phyloP scores from a whole-genome alignment of 495 filamentous ascomycete species.

The Penicillium salamii region DNA sequence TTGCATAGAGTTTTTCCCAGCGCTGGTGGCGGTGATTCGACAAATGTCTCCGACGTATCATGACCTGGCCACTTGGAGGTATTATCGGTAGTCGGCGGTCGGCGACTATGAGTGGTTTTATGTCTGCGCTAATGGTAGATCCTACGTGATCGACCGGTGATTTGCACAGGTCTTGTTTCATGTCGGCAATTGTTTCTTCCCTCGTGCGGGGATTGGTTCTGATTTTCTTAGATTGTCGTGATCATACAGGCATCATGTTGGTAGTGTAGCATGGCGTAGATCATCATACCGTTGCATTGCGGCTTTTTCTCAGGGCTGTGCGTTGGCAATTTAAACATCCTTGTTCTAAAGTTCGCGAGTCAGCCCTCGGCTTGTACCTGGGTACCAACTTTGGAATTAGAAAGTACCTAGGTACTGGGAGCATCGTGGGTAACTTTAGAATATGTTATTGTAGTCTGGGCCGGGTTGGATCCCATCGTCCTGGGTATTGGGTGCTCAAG shows the following conservation, averaged over 20 bases:
- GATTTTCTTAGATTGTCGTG: not conserved
- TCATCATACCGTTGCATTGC: slow-evolving; percentile 27
- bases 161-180: not conserved
- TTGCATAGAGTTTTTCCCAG: not conserved
- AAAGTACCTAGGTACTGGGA: no score
- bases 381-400: no score
- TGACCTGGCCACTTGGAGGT: no score
- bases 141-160: slow-evolving; percentile 20
- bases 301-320: not conserved
- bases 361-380: not conserved
- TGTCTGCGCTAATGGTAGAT: slow-evolving; percentile 23
- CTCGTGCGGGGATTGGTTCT: slow-evolving; percentile 5
- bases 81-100: not conserved
- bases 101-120: not conserved
- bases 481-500: not conserved
- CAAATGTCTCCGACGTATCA: not conserved
- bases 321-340: slow-evolving; percentile 1
- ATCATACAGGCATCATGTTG: not conserved
- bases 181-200: slow-evolving; percentile 21
- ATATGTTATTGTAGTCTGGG: not conserved
- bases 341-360: no score
- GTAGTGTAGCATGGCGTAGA: slow-evolving; percentile 5
- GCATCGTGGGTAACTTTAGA: not conserved
- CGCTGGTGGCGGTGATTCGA: not conserved
- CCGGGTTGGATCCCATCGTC: not conserved